Evolutionary conservation across 225 moss, liverwort and hornwort species (phyloP), one percentile per base, ranked within the genome.

Genomic region (Takakia lepidozioides): DNA sequence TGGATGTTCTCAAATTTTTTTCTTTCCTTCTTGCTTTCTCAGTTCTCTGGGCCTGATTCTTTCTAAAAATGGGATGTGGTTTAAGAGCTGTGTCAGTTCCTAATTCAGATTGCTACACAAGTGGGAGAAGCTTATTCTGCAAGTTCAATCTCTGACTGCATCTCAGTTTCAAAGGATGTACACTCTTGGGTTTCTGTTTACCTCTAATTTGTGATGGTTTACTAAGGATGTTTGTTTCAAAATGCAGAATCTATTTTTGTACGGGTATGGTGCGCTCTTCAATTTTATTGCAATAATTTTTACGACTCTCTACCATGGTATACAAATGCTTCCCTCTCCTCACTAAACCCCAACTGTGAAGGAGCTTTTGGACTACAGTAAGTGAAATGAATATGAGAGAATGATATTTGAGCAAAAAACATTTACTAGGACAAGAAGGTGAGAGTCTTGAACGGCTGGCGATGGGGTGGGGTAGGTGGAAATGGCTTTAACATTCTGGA

Each of bases 241-340:
- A 47, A 7, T 49, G 58, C 85, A 85, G 85, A 85, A 81, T 46
- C 58, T 85, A 43, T 85, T 81, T 48, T 65, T 85, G 8, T 85
- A 85, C 36, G 74, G 81, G 24, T 85, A 81, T 59, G 85, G 85
- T 36, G 85, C 85, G 27, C 72, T 85, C 30, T 85, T 81, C 72
- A 85, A 85, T 60, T 46, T 85, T 10, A 49, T 76, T 35, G 81
- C 77, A 32, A 67, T 81, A 56, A 51, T 78, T 34, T 44, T 66
- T 1, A 74, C 59, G 60, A 65, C 67, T 29, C 9, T 81, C 20
- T 81, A 77, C 58, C 55, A 70, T 19, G 79, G 79, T 78, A 32
- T 47, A 59, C 45, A 34, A 20, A 44, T 25, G 30, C 3, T 8
- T 50, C 8, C 14, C 27, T 32, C 11, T 32, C 32, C 11, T 32